phyloP scores from a whole-genome alignment of 2,329 filamentous ascomycete species.

The Orbilia ellipsospora region DNA sequence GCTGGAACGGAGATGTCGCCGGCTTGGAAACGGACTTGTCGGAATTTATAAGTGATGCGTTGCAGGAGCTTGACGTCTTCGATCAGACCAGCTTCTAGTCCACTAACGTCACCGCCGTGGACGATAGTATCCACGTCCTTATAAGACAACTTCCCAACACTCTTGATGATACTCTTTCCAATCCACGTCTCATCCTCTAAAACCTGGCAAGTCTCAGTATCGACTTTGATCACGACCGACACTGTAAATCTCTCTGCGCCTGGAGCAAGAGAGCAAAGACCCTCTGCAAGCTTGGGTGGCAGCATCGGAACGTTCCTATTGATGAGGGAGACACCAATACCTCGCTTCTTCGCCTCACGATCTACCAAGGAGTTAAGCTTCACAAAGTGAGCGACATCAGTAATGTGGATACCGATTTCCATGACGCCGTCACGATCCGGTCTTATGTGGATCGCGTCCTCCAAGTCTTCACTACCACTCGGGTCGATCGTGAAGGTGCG shows the following conservation, averaged over 20 bases:
- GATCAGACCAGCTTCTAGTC: slow-evolving; percentile 75
- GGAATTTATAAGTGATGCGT: slow-evolving; percentile 87
- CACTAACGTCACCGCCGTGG: slow-evolving; percentile 71
- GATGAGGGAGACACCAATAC: slow-evolving; percentile 93
- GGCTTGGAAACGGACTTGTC: slow-evolving; percentile 84
- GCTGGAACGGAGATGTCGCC: slow-evolving; percentile 82
- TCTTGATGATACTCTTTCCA: slow-evolving; percentile 93
- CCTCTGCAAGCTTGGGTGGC: slow-evolving; percentile 82
- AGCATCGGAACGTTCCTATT: slow-evolving; percentile 89
- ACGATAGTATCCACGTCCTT: slow-evolving; percentile 87
- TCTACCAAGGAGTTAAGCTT: slow-evolving; percentile 96
- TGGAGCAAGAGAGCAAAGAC: slow-evolving; percentile 87
- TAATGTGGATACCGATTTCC: slow-evolving; percentile 93
- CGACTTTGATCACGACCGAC: slow-evolving; percentile 91
- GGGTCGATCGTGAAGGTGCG: slow-evolving; percentile 81
- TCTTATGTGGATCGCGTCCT: slow-evolving; percentile 93
- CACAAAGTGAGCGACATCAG: slow-evolving; percentile 95
- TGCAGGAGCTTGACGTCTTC: slow-evolving; percentile 76
- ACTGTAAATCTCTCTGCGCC: slow-evolving; percentile 90
- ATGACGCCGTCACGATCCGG: slow-evolving; percentile 82
- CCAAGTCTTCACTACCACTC: slow-evolving; percentile 70
- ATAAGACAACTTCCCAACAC: slow-evolving; percentile 83
- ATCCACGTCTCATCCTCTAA: slow-evolving; percentile 91
- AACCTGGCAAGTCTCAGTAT: slow-evolving; percentile 80
- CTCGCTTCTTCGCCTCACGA: slow-evolving; percentile 96